phyloP scores from a whole-genome alignment of 345 rosid species.

The Hibiscus tridactylites region DNA sequence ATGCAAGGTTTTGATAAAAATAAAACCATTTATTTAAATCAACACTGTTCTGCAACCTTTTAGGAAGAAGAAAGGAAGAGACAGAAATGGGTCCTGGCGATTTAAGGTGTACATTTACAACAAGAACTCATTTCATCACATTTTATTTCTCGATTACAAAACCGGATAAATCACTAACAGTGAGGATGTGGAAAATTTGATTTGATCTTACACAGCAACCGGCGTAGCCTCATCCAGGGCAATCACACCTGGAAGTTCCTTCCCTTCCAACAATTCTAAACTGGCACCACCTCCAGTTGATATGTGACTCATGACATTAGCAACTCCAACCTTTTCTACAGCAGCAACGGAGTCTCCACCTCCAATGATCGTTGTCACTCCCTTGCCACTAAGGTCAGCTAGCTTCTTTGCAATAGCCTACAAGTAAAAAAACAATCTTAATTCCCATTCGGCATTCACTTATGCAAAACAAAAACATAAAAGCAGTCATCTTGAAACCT shows the following conservation, averaged over 20 bases:
- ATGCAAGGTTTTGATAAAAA: constrained; percentile 1
- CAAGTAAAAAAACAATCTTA: constrained; percentile 2
- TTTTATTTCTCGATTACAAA: constrained; percentile 18
- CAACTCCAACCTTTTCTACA: constrained; percentile 74
- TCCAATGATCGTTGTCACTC: constrained; percentile 77
- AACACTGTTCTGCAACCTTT: constrained; percentile 3
- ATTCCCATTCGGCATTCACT: neutral
- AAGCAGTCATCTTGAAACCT: neutral
- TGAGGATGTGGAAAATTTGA: neutral
- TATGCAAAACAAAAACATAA: neutral
- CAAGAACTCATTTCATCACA: constrained; percentile 13
- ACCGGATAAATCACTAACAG: neutral
- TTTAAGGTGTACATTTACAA: constrained; percentile 16
- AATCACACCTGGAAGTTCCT: constrained; percentile 74
- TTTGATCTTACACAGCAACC: constrained; percentile 36
- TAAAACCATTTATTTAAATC: constrained; percentile 12
- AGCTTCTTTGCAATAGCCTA: constrained; percentile 93
- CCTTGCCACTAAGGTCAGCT: constrained; percentile 71
- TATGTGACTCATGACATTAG: constrained; percentile 77
- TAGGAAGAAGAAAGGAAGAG: neutral
- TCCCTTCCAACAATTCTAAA: constrained; percentile 81
- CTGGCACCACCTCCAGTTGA: constrained; percentile 93
- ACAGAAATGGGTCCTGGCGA: constrained; percentile 10
- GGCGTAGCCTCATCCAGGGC: constrained; percentile 66
- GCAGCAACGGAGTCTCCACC: constrained; percentile 92